A percentile compares a stretch with the other conserved stretches of the same genome.
Evolutionary conservation across 257 asterid species (phyloP).

Genomic region (Nemophila menziesii): DNA sequence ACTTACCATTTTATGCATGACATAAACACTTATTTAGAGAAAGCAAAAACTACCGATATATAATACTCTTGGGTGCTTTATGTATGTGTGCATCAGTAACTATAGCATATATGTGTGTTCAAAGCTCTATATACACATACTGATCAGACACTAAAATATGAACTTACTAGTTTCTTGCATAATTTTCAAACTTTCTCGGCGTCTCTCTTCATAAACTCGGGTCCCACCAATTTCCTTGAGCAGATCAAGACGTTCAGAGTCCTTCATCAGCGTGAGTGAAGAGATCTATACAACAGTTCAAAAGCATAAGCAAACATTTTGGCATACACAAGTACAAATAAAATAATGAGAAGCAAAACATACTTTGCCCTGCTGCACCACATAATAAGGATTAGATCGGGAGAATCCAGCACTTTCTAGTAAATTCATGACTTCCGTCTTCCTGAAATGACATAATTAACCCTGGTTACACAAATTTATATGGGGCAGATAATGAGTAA

Average conservation of each 20-base stretch:
- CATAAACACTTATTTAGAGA: too few species aligned
- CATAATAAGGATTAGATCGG: slow-evolving; percentile 98
- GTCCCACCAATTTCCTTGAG: slow-evolving; percentile 99
- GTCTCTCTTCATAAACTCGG: slow-evolving; percentile 97
- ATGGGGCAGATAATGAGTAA: slow-evolving; percentile 4
- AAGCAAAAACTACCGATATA: too few species aligned
- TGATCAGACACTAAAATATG: too few species aligned
- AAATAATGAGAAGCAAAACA: slow-evolving; percentile 3
- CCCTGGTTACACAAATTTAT: slow-evolving; percentile 10
- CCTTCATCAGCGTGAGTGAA: slow-evolving; percentile 86
- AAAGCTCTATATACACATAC: too few species aligned
- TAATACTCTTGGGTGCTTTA: too few species aligned
- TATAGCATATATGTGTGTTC: too few species aligned
- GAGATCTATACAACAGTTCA: slow-evolving; percentile 54
- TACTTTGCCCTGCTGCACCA: slow-evolving; percentile 98
- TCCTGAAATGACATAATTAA: slow-evolving; percentile 42
- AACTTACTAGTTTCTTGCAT: slow-evolving; percentile 90
- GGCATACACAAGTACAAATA: neutral
- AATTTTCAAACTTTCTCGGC: slow-evolving; percentile 94
- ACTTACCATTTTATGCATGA: too few species aligned
- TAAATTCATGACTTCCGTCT: slow-evolving; percentile 95
- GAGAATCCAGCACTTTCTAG: slow-evolving; percentile 99
- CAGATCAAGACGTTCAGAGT: slow-evolving; percentile 86
- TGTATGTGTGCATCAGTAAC: too few species aligned
- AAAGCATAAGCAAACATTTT: slow-evolving; percentile 13